Base-by-base conservation (phyloP, 371 early-diverging fungal genomes). In the Actinomortierella ambigua region DNA sequence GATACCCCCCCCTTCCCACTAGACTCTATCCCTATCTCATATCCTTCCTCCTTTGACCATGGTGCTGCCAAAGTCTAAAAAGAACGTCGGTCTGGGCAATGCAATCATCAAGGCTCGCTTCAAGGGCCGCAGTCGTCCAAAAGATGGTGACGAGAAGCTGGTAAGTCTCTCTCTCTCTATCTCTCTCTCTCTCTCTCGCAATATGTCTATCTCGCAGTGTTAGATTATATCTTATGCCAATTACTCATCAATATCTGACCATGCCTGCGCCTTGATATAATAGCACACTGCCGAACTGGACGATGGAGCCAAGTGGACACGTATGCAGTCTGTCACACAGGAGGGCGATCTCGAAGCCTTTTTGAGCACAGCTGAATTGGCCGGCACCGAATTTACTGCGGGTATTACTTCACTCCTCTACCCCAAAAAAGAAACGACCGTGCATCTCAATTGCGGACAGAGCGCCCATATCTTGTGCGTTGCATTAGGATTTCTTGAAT, bases 281-380 rank as follows among this genome's bases (percentile, higher is more conserved):
- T 63, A 92, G 92, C 96, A 97, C 79, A 94, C 95, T 5, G 92
- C 94, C 5, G 96, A 96, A 24, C 68, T 87, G 1, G 88, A 93
- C 52, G 94, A 95, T 75, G 88, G 88, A 18, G 87, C 92, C 6
- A 86, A 86, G 44, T 93, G 94, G 94, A 85, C 87, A 24, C 89
- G 90, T 61, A 89, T 97, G 83, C 93, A 94, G 78, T 96, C 97
- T 60, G 91, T 98, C 62, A 98, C 98, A 18, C 93, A 97, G 70
- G 95, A 98, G 75, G 91, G 94, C 49, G 97, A 98, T 83, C 82
- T 98, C 8, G 97, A 98, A 49, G 96, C 93, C 27, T 97, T 98
- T 76, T 81, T 98, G 65, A 88, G 85, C 65, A 94, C 95, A n/a
- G 99, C 99, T 5, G 89, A 92, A 58, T 83, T 98, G 60, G 96